Conservation (phyloP, 192 early-diverging fungal species). For the Rhizophlyctis rosea region DNA sequence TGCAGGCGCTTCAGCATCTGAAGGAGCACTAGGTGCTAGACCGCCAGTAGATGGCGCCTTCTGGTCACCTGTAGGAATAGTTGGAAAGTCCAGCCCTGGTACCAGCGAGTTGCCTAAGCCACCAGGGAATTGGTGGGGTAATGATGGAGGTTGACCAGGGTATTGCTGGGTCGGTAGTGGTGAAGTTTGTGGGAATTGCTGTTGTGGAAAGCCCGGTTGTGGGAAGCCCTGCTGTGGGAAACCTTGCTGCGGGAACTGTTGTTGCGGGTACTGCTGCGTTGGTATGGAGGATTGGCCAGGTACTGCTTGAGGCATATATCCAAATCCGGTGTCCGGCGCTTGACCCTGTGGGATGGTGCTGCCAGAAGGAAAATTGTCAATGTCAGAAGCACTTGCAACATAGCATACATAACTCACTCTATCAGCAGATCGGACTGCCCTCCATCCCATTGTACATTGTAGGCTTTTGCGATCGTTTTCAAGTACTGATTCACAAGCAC, state of each 20-base stretch:
- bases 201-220: too few species aligned
- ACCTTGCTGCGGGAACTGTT: slow-evolving; percentile 4
- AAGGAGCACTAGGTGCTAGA: slow-evolving; percentile 29
- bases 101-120: not conserved
- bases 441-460: slow-evolving; percentile 68
- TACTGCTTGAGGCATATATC: not conserved
- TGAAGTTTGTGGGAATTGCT: slow-evolving; percentile 1
- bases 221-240: too few species aligned
- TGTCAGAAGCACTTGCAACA: not conserved
- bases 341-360: not conserved
- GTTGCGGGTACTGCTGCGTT: slow-evolving; percentile 16
- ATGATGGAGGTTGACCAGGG: slow-evolving; percentile 14
- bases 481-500: slow-evolving; percentile 82
- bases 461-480: slow-evolving; percentile 82
- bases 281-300: slow-evolving; percentile 17
- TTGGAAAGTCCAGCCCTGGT: not conserved
- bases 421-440: slow-evolving; percentile 4
- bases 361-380: not conserved
- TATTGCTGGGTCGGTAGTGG: slow-evolving; percentile 14
- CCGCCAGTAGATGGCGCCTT: too few species aligned
- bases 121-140: not conserved
- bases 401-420: slow-evolving; percentile 4
- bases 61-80: too few species aligned
- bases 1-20: slow-evolving; percentile 15
- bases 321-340: not conserved